Evolutionary conservation across 495 filamentous ascomycete genomes (phyloP).

Genomic region (Trichoderma gamsii): DNA sequence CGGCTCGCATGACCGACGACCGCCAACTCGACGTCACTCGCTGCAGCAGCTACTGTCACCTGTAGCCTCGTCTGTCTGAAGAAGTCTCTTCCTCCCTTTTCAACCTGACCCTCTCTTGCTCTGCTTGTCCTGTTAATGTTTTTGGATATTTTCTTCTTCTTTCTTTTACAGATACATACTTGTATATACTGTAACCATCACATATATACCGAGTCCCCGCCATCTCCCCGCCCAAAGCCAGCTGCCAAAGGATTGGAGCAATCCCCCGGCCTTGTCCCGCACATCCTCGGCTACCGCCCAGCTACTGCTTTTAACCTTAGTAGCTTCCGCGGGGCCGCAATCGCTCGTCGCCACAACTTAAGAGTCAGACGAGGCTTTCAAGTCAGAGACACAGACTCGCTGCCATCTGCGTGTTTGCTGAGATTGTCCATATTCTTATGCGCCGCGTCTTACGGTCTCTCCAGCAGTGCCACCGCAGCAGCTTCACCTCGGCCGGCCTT

Average conservation of each 20-base stretch:
- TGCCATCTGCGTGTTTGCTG: not conserved
- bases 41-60: too few species aligned
- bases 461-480: not conserved
- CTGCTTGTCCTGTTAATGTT: not conserved
- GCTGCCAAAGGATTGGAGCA: not conserved
- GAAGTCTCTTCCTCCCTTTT: too few species aligned
- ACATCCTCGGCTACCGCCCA: slow-evolving; percentile 8
- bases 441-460: not conserved
- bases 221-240: not conserved
- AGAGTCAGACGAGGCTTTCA: slow-evolving; percentile 1
- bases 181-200: not conserved
- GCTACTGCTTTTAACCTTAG: slow-evolving; percentile 8
- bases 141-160: not conserved
- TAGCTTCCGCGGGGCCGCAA: slow-evolving; percentile 13
- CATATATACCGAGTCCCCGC: too few species aligned
- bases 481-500: not conserved
- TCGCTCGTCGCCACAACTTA: slow-evolving; percentile 4
- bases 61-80: too few species aligned
- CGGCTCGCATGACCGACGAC: too few species aligned
- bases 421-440: not conserved
- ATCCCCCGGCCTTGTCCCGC: not conserved
- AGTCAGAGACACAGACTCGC: not conserved
- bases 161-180: not conserved
- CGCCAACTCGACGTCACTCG: too few species aligned
- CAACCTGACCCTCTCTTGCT: not conserved